Conservation (phyloP, 1,284 basidiomycete genomes). For the Ceratobasidium sp. region DNA sequence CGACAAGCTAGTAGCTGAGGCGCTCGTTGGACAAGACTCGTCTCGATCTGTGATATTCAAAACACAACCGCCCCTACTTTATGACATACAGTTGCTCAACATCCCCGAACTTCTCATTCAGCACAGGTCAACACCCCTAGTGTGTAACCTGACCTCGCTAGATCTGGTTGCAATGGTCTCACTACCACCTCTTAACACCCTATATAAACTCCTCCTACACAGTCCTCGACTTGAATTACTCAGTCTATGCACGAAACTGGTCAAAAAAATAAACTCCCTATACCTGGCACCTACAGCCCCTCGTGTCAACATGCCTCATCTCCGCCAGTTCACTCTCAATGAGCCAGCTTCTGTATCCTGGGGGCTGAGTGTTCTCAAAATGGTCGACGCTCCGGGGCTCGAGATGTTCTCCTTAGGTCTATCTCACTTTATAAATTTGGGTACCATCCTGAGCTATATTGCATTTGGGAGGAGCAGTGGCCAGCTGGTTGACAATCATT, state of each 20-base stretch:
- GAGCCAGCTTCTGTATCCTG: background rate
- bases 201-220: background rate
- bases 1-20: background rate
- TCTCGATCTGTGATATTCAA: background rate
- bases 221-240: conserved; percentile 5
- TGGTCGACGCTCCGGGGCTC: conserved; percentile 31
- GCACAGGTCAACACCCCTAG: background rate
- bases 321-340: conserved; percentile 15
- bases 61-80: conserved; percentile 2
- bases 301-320: background rate
- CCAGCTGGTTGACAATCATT: background rate
- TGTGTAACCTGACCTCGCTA: conserved; percentile 4
- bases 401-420: conserved; percentile 9
- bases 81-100: background rate
- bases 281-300: background rate
- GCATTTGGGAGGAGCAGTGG: background rate
- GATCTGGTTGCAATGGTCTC: background rate
- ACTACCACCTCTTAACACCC: background rate
- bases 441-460: background rate
- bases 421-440: too few relatives aligned
- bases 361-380: conserved; percentile 8
- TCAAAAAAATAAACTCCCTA: background rate
- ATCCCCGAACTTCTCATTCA: background rate
- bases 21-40: background rate
- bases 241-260: background rate